phyloP scores from a whole-genome alignment of 257 asterid species.

The Paulownia fortunei region DNA sequence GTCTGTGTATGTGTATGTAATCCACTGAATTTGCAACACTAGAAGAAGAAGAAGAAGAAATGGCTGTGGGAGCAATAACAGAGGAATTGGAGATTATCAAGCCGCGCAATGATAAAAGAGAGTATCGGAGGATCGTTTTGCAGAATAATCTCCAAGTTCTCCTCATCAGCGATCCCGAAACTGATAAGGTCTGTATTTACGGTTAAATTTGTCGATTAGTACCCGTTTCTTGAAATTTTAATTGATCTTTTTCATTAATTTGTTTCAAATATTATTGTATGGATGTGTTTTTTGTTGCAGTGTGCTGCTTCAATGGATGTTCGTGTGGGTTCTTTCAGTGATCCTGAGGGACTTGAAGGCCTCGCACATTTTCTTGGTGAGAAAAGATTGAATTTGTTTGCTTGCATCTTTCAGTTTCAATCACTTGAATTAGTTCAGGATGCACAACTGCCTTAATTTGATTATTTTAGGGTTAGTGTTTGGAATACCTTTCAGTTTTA shows the following conservation, averaged over 20 bases:
- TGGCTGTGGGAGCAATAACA: constrained; percentile 55
- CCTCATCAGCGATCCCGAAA: constrained; percentile 93
- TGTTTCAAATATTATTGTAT: constrained; percentile 20
- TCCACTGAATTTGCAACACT: constrained; percentile 16
- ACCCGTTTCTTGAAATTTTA: background rate
- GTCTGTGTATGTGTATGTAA: background rate
- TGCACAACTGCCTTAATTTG: too few relatives aligned
- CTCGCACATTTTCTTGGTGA: constrained; percentile 99
- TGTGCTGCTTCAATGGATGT: constrained; percentile 97
- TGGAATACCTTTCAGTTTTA: too few relatives aligned
- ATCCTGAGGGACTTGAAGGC: constrained; percentile 96
- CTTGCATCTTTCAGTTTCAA: too few relatives aligned
- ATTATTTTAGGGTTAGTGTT: too few relatives aligned
- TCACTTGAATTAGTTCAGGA: too few relatives aligned
- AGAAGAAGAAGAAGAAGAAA: constrained; percentile 26
- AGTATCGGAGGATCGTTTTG: constrained; percentile 75
- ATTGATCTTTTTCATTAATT: background rate
- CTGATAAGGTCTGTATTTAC: constrained; percentile 70
- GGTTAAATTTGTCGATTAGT: background rate
- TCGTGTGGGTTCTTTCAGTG: constrained; percentile 93
- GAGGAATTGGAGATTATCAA: constrained; percentile 68
- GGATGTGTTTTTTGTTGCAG: constrained; percentile 49
- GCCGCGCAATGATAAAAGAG: constrained; percentile 85
- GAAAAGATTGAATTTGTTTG: constrained; percentile 4
- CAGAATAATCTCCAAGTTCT: constrained; percentile 78